Evolutionary conservation across 768 basidiomycete species (phyloP).

Genomic region (Udeniomyces megalosporus): DNA sequence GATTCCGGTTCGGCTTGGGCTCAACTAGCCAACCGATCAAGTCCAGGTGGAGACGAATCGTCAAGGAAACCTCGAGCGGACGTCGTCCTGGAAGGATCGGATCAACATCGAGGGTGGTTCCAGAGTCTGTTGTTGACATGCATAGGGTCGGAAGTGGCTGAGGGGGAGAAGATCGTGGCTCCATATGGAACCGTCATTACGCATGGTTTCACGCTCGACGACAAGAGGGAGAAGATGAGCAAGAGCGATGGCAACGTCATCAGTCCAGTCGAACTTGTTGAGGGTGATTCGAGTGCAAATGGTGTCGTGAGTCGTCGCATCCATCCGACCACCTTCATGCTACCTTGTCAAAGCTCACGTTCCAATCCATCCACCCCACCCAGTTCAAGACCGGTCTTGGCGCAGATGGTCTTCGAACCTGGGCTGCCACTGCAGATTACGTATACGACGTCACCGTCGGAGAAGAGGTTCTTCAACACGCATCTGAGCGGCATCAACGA

Average conservation of each 20-base stretch:
- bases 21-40: slow-evolving; percentile 35
- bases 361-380: slow-evolving; percentile 23
- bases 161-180: slow-evolving; percentile 21
- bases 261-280: slow-evolving; percentile 62
- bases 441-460: slow-evolving; percentile 78
- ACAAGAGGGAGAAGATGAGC: slow-evolving; percentile 86
- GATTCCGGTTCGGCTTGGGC: slow-evolving; percentile 95
- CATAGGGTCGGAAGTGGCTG: slow-evolving; percentile 18
- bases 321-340: background rate
- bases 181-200: slow-evolving; percentile 75
- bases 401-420: slow-evolving; percentile 68
- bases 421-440: slow-evolving; percentile 83
- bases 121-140: slow-evolving; percentile 77
- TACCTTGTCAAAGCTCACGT: background rate
- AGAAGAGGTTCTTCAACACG: slow-evolving; percentile 54
- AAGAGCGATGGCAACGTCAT: slow-evolving; percentile 87
- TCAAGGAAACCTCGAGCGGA: slow-evolving; percentile 41
- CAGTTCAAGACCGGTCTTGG: slow-evolving; percentile 65
- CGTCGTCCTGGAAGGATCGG: slow-evolving; percentile 83
- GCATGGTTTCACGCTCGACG: slow-evolving; percentile 91
- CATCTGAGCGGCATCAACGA: slow-evolving; percentile 73
- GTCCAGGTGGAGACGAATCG: background rate
- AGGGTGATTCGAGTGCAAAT: slow-evolving; percentile 42
- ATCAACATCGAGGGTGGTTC: slow-evolving; percentile 99
- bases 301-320: slow-evolving; percentile 32